phyloP scores from a whole-genome alignment of 164 flowering plant genomes.

The Echeveria elegans region DNA sequence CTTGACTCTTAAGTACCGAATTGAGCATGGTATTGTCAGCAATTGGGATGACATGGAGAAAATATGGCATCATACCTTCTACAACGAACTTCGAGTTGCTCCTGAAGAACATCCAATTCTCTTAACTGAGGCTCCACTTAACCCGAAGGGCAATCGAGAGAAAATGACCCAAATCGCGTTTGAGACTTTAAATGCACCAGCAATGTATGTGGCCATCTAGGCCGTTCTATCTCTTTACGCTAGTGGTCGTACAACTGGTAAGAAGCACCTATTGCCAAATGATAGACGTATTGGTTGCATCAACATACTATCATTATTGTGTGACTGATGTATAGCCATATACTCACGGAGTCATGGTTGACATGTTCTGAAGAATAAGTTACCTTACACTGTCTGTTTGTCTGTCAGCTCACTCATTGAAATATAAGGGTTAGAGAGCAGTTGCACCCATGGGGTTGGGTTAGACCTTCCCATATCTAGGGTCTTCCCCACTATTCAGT shows the following conservation, averaged over 20 bases:
- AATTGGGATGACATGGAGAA: constrained; percentile 10
- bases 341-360: too few species aligned
- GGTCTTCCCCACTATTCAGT: too few species aligned
- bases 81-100: constrained; percentile 8
- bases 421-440: too few species aligned
- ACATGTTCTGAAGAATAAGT: too few species aligned
- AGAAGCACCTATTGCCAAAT: not conserved
- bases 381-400: too few species aligned
- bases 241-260: constrained; percentile 8
- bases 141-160: constrained; percentile 7
- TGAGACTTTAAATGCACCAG: constrained; percentile 8
- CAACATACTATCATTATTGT: too few species aligned
- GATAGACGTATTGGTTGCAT: too few species aligned
- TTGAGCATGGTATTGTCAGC: constrained; percentile 9
- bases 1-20: constrained; percentile 8
- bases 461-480: too few species aligned
- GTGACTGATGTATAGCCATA: too few species aligned
- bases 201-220: constrained; percentile 7
- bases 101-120: constrained; percentile 8
- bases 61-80: constrained; percentile 9
- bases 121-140: constrained; percentile 6
- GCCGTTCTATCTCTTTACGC: constrained; percentile 7
- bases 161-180: constrained; percentile 8
- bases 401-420: too few species aligned
- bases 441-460: too few species aligned